Conservation (phyloP, 106 monocot species). For the Ottelia alismoides region DNA sequence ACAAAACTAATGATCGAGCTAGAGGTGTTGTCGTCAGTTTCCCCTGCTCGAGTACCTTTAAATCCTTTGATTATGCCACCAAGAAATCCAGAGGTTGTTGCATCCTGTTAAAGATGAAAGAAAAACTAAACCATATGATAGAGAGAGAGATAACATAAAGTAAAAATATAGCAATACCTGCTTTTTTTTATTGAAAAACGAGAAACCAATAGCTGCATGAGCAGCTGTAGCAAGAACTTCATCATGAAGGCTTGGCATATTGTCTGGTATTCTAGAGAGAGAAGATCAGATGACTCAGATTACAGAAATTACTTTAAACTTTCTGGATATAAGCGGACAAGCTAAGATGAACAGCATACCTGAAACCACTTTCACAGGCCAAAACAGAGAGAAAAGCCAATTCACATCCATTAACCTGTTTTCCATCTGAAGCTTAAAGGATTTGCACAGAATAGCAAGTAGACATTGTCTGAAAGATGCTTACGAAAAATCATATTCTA, state of each 20-base stretch:
- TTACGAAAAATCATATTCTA: no score
- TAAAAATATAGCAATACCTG: conserved; percentile 22
- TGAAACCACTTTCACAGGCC: conserved; percentile 50
- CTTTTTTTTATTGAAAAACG: conserved; percentile 48
- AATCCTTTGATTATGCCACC: conserved; percentile 73
- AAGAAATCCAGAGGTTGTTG: conserved; percentile 40
- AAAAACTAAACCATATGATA: background rate
- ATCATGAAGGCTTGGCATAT: conserved; percentile 86
- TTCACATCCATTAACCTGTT: conserved; percentile 82
- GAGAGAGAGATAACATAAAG: background rate
- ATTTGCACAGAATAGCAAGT: conserved; percentile 1
- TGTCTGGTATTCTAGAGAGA: conserved; percentile 64
- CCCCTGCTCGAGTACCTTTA: conserved; percentile 43
- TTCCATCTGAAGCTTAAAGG: background rate
- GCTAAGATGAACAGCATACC: conserved; percentile 24
- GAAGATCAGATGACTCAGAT: background rate
- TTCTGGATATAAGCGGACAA: background rate
- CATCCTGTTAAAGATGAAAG: conserved; percentile 17
- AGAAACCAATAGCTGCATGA: conserved; percentile 43
- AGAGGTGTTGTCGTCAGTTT: conserved; percentile 14
- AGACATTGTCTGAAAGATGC: no score
- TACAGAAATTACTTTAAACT: no score
- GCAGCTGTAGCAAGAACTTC: conserved; percentile 93
- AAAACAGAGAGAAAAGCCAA: conserved; percentile 66
- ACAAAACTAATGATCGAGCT: conserved; percentile 6